phyloP scores from a whole-genome alignment of 345 rosid species.

The Salix koriyanagi region DNA sequence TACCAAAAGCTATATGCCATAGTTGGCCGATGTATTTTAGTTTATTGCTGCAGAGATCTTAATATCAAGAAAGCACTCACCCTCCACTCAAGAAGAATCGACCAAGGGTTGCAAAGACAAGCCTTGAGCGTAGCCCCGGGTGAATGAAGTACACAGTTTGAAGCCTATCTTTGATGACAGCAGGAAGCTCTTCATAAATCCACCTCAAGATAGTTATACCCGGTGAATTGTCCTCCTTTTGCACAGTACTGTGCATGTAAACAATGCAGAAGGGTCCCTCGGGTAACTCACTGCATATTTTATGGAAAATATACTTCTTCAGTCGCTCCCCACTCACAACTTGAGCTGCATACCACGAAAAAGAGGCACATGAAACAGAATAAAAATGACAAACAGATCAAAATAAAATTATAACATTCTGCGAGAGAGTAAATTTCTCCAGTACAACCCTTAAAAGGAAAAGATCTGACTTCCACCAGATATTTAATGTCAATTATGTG shows the following conservation, averaged over 20 bases:
- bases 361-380: neutral
- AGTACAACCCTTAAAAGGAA: too few species aligned
- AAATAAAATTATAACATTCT: too few species aligned
- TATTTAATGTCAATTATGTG: neutral
- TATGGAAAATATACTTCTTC: constrained; percentile 71
- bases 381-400: neutral
- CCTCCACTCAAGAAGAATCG: constrained; percentile 87
- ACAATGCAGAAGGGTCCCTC: constrained; percentile 80
- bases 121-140: constrained; percentile 88
- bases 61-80: constrained; percentile 36
- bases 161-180: constrained; percentile 68
- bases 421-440: neutral
- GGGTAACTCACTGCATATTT: constrained; percentile 62
- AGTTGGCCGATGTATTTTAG: neutral
- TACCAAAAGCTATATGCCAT: neutral
- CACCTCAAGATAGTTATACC: constrained; percentile 82
- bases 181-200: constrained; percentile 88
- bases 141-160: constrained; percentile 73
- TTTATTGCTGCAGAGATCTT: neutral
- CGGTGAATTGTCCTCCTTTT: constrained; percentile 80
- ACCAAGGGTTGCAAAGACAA: constrained; percentile 80
- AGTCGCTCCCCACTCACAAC: constrained; percentile 73
- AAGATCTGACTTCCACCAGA: neutral
- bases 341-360: constrained; percentile 55
- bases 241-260: constrained; percentile 81